These are phyloP conservation scores for Leccinum subtestaceum DNA, from an alignment of 768 basidiomycete genomes.

Conservation along the genomic window DNA sequence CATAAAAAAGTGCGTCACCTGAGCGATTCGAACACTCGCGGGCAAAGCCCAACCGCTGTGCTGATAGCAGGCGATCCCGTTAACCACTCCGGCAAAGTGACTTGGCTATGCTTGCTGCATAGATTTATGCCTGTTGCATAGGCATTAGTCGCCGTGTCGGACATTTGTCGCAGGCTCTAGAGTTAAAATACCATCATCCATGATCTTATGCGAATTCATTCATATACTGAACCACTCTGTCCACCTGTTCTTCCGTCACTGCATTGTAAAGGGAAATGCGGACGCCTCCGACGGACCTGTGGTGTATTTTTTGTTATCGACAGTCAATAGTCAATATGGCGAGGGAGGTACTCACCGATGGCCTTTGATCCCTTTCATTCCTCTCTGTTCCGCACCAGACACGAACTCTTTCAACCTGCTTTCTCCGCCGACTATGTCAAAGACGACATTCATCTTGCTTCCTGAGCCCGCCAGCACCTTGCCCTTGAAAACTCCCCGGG, in stretches of 20 bases:
- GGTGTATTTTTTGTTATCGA: neutral
- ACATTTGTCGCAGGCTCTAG: neutral
- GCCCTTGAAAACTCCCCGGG: slow-evolving; percentile 61
- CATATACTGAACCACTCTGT: slow-evolving; percentile 59
- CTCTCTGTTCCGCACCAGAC: slow-evolving; percentile 70
- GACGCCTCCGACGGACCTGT: slow-evolving; percentile 64
- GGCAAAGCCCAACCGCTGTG: slow-evolving; percentile 58
- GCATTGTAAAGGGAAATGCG: slow-evolving; percentile 90
- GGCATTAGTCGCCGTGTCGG: too few species aligned
- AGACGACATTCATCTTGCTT: slow-evolving; percentile 97
- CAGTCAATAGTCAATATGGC: neutral
- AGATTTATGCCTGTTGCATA: neutral
- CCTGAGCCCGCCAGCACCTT: slow-evolving; percentile 74
- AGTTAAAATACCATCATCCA: slow-evolving; percentile 6
- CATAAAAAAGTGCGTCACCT: slow-evolving; percentile 52
- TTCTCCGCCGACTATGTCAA: slow-evolving; percentile 73
- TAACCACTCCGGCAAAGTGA: slow-evolving; percentile 97
- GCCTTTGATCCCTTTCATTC: slow-evolving; percentile 87
- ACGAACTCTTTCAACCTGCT: slow-evolving; percentile 73
- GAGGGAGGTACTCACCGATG: slow-evolving; percentile 65
- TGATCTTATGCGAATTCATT: slow-evolving; percentile 42
- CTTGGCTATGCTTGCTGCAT: slow-evolving; percentile 12
- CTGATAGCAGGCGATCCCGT: slow-evolving; percentile 75
- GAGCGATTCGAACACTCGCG: slow-evolving; percentile 63
- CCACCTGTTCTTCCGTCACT: slow-evolving; percentile 70